Conservation (phyloP, 2,329 filamentous ascomycete genomes). For the Neonectria neomacrospora region DNA sequence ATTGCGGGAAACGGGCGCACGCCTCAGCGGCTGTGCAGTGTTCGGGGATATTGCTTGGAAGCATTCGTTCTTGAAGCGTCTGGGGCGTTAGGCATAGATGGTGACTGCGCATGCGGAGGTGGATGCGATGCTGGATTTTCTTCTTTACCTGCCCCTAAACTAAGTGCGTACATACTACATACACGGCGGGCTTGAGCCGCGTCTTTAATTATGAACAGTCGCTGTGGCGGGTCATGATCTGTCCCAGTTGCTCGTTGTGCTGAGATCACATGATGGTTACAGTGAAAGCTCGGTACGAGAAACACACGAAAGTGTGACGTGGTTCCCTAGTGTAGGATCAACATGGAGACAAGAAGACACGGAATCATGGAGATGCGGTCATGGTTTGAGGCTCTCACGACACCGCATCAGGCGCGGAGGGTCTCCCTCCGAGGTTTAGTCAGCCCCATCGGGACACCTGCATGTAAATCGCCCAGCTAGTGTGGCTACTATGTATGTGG, state of each 20-base stretch:
- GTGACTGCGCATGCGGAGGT: conserved; percentile 22
- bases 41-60: conserved; percentile 36
- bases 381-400: conserved; percentile 18
- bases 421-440: conserved; percentile 9
- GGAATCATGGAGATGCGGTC: not conserved
- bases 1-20: conserved; percentile 24
- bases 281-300: not conserved
- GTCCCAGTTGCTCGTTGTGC: not conserved
- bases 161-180: conserved; percentile 1
- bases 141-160: conserved; percentile 2
- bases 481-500: not conserved
- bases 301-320: not conserved
- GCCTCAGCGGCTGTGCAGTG: conserved; percentile 32
- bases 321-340: not conserved
- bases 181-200: conserved; percentile 1
- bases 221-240: not conserved
- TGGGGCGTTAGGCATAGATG: conserved; percentile 42
- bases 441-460: conserved; percentile 9
- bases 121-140: conserved; percentile 15
- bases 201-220: conserved; percentile 19
- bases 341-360: not conserved
- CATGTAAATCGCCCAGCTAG: conserved; percentile 3
- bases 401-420: conserved; percentile 12
- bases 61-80: conserved; percentile 43
- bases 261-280: conserved; percentile 2